Evolutionary conservation across 1,284 basidiomycete species (phyloP).

Genomic region (Irpex sp.): DNA sequence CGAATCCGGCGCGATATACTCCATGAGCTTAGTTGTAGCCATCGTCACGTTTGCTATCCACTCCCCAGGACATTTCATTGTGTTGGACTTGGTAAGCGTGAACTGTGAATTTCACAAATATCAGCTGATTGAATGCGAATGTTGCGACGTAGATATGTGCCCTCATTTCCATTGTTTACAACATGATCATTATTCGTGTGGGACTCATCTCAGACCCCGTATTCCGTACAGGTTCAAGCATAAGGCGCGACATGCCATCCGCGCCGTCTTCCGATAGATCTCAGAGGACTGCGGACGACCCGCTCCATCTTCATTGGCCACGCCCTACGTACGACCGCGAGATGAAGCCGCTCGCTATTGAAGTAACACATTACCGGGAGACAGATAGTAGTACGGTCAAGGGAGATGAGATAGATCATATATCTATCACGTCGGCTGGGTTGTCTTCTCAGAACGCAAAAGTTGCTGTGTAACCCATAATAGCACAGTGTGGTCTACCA

Average conservation of each 20-base stretch:
- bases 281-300: not conserved
- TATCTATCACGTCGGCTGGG: not conserved
- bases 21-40: slow-evolving; percentile 26
- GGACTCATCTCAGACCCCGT: slow-evolving; percentile 11
- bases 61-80: slow-evolving; percentile 26
- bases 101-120: not conserved
- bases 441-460: no score
- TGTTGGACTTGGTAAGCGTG: slow-evolving; percentile 28
- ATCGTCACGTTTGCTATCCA: slow-evolving; percentile 27
- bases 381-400: not conserved
- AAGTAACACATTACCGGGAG: not conserved
- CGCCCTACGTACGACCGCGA: not conserved
- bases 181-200: slow-evolving; percentile 26
- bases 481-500: no score
- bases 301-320: not conserved
- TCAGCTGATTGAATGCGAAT: not conserved
- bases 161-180: slow-evolving; percentile 27
- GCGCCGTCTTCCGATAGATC: not conserved
- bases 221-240: not conserved
- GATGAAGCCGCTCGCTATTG: not conserved
- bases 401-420: not conserved
- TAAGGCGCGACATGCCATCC: not conserved
- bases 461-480: no score
- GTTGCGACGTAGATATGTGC: slow-evolving; percentile 17
- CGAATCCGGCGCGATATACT: slow-evolving; percentile 30